phyloP scores from a whole-genome alignment of 208 protist genomes.

The Trypanosoma cruzi region DNA sequence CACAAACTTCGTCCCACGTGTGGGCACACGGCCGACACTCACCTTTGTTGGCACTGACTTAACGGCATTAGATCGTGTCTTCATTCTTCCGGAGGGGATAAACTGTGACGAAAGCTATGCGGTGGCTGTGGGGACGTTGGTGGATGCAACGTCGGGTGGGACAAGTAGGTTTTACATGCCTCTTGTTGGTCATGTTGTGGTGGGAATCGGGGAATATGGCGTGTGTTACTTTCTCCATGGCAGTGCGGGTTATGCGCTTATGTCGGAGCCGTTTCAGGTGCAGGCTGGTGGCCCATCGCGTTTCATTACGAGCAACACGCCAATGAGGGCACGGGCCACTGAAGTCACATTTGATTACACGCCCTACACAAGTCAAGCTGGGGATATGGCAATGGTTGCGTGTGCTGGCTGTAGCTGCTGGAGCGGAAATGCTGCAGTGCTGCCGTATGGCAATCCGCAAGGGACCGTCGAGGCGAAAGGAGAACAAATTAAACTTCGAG shows the following conservation, averaged over 20 bases:
- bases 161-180: conserved; percentile 47
- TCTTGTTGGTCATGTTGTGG: conserved; percentile 39
- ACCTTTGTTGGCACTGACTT: conserved; percentile 70
- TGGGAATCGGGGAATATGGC: conserved; percentile 38
- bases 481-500: conserved; percentile 43
- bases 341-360: conserved; percentile 44
- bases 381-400: conserved; percentile 64
- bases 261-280: conserved; percentile 48
- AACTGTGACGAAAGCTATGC: conserved; percentile 55
- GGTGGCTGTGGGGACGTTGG: conserved; percentile 44
- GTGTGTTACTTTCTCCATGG: conserved; percentile 78
- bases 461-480: conserved; percentile 1
- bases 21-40: conserved; percentile 76
- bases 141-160: conserved; percentile 26
- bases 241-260: conserved; percentile 54
- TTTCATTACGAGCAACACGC: conserved; percentile 75
- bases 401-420: conserved; percentile 80
- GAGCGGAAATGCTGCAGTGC: conserved; percentile 36
- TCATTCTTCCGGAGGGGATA: conserved; percentile 52
- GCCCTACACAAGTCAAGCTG: conserved; percentile 37
- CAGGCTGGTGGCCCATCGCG: conserved; percentile 52
- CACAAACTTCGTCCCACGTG: conserved; percentile 69
- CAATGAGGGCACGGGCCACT: conserved; percentile 80
- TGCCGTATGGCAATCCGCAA: conserved; percentile 68
- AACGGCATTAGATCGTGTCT: conserved; percentile 50